Conservation (phyloP, 352 stramenopile genomes). For the Peronosclerospora sorghi region DNA sequence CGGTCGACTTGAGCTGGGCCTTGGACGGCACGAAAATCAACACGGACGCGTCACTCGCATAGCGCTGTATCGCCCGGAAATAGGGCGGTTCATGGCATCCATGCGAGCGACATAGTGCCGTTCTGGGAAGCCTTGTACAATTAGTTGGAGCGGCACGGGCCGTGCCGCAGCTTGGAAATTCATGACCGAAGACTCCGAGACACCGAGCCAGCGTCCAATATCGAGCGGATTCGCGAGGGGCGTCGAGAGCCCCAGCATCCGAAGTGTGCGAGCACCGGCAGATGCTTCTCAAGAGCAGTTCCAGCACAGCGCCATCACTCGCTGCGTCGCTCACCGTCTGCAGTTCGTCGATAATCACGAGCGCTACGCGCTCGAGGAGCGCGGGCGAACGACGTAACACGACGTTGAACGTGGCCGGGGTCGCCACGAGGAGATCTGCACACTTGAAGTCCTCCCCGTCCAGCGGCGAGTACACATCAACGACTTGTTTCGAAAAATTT, state of each 20-base stretch:
- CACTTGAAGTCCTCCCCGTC: too few relatives aligned
- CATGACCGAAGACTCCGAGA: too few relatives aligned
- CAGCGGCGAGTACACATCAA: conserved; percentile 97
- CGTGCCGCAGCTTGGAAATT: conserved; percentile 93
- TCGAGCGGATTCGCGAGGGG: conserved; percentile 94
- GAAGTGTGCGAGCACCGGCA: conserved; percentile 73
- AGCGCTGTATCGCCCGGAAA: conserved; percentile 92
- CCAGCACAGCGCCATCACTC: conserved; percentile 79
- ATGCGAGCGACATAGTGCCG: conserved; percentile 96
- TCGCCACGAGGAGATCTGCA: conserved; percentile 96
- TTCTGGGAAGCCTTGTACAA: conserved; percentile 94
- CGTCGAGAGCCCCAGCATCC: conserved; percentile 93
- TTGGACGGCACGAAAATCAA: conserved; percentile 99
- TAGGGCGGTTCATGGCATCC: conserved; percentile 99
- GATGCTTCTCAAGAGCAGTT: conserved; percentile 85
- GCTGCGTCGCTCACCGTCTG: conserved; percentile 94
- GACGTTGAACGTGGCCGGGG: too few relatives aligned
- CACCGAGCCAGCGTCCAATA: conserved; percentile 95
- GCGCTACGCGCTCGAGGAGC: conserved; percentile 50
- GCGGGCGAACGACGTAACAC: too few relatives aligned
- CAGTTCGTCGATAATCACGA: conserved; percentile 97
- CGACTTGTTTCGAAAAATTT: conserved; percentile 75
- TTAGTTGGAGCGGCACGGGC: conserved; percentile 94
- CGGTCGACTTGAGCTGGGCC: too few relatives aligned
- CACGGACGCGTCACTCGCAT: conserved; percentile 88